phyloP scores from a whole-genome alignment of 2,329 filamentous ascomycete species.

The Ophiosphaerella herpotricha region DNA sequence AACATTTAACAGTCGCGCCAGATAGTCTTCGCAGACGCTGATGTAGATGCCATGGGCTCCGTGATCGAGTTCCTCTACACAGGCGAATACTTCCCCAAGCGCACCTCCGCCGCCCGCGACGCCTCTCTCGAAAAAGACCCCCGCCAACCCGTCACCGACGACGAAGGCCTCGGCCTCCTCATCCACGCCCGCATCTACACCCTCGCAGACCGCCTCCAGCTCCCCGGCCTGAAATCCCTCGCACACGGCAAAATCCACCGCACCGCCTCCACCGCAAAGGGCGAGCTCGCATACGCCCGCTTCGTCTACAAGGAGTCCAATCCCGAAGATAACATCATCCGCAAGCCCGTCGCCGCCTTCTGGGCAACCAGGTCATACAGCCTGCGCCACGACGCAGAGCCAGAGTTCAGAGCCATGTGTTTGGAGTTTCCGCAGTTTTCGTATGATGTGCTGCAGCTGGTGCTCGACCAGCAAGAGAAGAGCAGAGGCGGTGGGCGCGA shows the following conservation, averaged over 20 bases:
- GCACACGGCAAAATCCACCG: constrained; percentile 91
- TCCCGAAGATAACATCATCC: constrained; percentile 71
- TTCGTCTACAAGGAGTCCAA: constrained; percentile 83
- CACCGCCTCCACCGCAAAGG: constrained; percentile 82
- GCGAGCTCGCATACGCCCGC: constrained; percentile 88
- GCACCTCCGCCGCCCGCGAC: constrained; percentile 63
- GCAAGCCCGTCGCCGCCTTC: constrained; percentile 84
- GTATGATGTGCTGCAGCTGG: constrained; percentile 82
- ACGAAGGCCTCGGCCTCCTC: constrained; percentile 80
- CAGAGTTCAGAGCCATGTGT: constrained; percentile 82
- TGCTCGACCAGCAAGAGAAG: constrained; percentile 58
- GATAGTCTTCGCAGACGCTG: constrained; percentile 69
- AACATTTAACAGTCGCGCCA: constrained; percentile 58
- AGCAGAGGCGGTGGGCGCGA: constrained; percentile 26
- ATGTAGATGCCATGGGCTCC: constrained; percentile 74
- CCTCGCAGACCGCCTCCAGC: constrained; percentile 76
- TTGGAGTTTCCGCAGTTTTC: constrained; percentile 89
- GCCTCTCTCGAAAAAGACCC: constrained; percentile 73
- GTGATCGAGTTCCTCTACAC: constrained; percentile 86
- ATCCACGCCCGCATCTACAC: constrained; percentile 91
- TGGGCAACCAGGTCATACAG: constrained; percentile 84
- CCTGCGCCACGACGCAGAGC: constrained; percentile 81
- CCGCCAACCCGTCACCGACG: constrained; percentile 67
- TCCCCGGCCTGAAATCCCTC: constrained; percentile 69
- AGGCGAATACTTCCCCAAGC: constrained; percentile 78